Evolutionary conservation across 768 basidiomycete species (phyloP).

Genomic region (Leccinum fibrillosum): DNA sequence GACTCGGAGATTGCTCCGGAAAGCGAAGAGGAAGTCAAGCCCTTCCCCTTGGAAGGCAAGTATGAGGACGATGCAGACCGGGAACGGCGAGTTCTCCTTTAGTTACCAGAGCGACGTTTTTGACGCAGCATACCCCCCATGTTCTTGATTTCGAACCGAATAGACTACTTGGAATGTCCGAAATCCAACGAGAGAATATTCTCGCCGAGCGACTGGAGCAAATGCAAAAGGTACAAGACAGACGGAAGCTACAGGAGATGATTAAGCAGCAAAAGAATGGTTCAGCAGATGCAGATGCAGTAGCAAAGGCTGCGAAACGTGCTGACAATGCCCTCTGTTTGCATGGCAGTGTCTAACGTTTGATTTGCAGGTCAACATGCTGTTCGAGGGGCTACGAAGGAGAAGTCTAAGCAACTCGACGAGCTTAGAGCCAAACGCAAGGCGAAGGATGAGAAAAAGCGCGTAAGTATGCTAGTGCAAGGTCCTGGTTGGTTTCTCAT

Average conservation of each 20-base stretch:
- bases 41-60: slow-evolving; percentile 90
- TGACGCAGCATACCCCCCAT: slow-evolving; percentile 18
- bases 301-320: slow-evolving; percentile 79
- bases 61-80: slow-evolving; percentile 84
- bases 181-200: slow-evolving; percentile 87
- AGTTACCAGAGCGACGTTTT: slow-evolving; percentile 26
- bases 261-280: slow-evolving; percentile 58
- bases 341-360: slow-evolving; percentile 9
- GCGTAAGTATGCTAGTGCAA: slow-evolving; percentile 44
- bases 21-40: slow-evolving; percentile 62
- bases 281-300: slow-evolving; percentile 51
- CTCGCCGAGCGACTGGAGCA: slow-evolving; percentile 79
- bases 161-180: slow-evolving; percentile 77
- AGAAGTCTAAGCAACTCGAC: slow-evolving; percentile 74
- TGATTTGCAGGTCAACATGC: slow-evolving; percentile 63
- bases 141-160: slow-evolving; percentile 6
- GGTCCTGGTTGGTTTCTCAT: slow-evolving; percentile 8
- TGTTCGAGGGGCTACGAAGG: slow-evolving; percentile 70
- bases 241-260: slow-evolving; percentile 70
- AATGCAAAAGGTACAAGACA: slow-evolving; percentile 71
- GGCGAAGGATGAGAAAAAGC: slow-evolving; percentile 85
- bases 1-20: slow-evolving; percentile 56
- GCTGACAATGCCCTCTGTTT: slow-evolving; percentile 23
- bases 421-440: slow-evolving; percentile 85
- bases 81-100: slow-evolving; percentile 57